Conservation (phyloP, 371 early-diverging fungal species). For the Zancudomyces culisetae region DNA sequence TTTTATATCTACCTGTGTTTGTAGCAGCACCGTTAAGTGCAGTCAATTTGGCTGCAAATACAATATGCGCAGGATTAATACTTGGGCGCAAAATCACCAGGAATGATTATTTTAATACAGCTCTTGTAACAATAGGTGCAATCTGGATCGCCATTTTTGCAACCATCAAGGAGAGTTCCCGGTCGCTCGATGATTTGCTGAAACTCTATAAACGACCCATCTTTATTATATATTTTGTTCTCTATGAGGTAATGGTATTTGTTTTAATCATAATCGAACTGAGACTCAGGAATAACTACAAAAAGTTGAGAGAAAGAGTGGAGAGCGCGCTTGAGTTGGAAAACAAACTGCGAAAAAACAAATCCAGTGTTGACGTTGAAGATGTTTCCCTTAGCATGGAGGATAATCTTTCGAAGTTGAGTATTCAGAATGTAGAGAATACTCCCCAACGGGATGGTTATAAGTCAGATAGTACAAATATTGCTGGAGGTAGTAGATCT, state of each 20-base stretch:
- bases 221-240: conserved; percentile 47
- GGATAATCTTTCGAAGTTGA: not conserved
- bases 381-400: not conserved
- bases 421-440: not conserved
- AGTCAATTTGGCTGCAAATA: conserved; percentile 56
- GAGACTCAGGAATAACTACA: not conserved
- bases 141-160: conserved; percentile 53
- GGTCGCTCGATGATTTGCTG: conserved; percentile 49
- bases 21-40: conserved; percentile 66
- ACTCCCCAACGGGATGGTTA: not conserved
- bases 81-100: conserved; percentile 41
- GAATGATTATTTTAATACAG: conserved; percentile 44
- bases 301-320: not conserved
- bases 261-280: conserved; percentile 12
- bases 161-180: conserved; percentile 48
- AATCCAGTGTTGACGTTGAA: not conserved
- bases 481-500: not conserved
- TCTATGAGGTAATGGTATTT: conserved; percentile 33
- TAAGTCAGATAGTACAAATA: not conserved
- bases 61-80: conserved; percentile 45
- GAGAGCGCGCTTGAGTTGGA: not conserved
- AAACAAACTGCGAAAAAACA: not conserved
- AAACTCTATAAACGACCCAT: conserved; percentile 43
- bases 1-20: conserved; percentile 64
- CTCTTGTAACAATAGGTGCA: conserved; percentile 47